Evolutionary conservation across 2,329 filamentous ascomycete species (phyloP), one percentile per base, ranked within the genome.

Genomic region (Chrysoporthe austroafricana): DNA sequence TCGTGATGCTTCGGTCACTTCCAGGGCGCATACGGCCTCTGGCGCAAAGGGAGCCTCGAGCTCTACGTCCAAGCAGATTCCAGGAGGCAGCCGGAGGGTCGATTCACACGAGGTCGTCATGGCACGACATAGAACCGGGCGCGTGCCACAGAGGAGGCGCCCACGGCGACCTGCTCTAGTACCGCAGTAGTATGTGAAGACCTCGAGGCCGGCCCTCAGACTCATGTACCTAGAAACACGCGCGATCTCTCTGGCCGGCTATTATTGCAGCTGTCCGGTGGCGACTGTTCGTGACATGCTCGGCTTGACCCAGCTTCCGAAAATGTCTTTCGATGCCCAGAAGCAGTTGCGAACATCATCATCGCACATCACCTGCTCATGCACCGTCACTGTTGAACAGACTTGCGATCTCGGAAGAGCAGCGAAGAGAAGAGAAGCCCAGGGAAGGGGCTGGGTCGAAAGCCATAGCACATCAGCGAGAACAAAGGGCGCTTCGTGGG

Each of bases 111-210:
- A 39, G 18, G 13, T 34, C 14, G 14, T 2, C 32, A 39, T 4
- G 54, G 34, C 54, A 57, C n/a, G 54, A 18, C 32, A 26, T 26
- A 26, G 34, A 39, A 11, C 54, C 54, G 54, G 54, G 54, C 36
- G 18, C 18, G 54, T 57, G 54, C 34, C n/a, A 57, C 54, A 39
- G 54, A 57, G 54, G 54, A 32, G 54, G 54, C 34, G 32, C 54
- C 34, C 54, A 7, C 34, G 34, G 18, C 9, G 50, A 54, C 13
- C 50, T 14, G 9, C 13, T 34, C 50, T 32, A 5, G 50, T 34
- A 39, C 34, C 34, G 54, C 32, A 36, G 32, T 57, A 36, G 54
- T 21, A n/a, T n/a, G 54, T 39, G 50, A 34, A 26, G 14, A 3
- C 16, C 13, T 32, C 14, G 26, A 54, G 4, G 50, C 50, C 21